Evolutionary conservation across 768 basidiomycete genomes (phyloP), one percentile per base, ranked within the genome.

Genomic region (Astraeus odoratus): DNA sequence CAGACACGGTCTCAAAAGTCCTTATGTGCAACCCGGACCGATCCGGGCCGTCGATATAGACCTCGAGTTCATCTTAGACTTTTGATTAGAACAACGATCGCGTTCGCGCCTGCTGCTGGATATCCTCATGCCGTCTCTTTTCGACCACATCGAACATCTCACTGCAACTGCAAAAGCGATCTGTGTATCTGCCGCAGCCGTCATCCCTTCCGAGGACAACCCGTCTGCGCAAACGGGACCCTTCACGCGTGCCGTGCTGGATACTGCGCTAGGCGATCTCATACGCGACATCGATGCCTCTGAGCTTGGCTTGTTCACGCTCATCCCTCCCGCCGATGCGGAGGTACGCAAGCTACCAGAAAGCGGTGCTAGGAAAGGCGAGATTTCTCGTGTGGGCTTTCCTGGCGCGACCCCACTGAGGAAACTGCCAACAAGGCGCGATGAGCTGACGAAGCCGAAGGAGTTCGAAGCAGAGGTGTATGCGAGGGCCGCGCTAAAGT

Each of bases 271-370:
- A 8, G 81, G 81, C 34, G 82, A 88, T 55, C 77, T 89, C 49
- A 86, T 88, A 49, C 84, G 87, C 55, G 87, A 89, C 55, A 71
- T 82, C 49, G 86, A 89, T 51, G 70, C 81, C 8, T 78, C 86
- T 5, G 87, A 90, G 57, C 73, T 87, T 22, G 86, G 86, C 29
- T 77, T 90, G 20, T 88, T 89, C 65, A 78, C 73, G 6, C 72
- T 87, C 42, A 67, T 75, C 2, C 57, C 63, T 4, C 63, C 58
- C 31, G 61, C 53, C 27, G 70, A 70, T 25, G 55, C 59, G 0
- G 57, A 63, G 25, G 39, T 61, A 3, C 52, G 61, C 45, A 63
- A 60, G 29, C 53, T 59, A 15, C 50, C 57, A 18, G 56, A 58
- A 29, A 57, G 56, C 27, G 47, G 47, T 7, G 15, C 56, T 3